Evolutionary conservation across 108 stramenopile species (phyloP).

Genomic region (Nitzschia sp.): DNA sequence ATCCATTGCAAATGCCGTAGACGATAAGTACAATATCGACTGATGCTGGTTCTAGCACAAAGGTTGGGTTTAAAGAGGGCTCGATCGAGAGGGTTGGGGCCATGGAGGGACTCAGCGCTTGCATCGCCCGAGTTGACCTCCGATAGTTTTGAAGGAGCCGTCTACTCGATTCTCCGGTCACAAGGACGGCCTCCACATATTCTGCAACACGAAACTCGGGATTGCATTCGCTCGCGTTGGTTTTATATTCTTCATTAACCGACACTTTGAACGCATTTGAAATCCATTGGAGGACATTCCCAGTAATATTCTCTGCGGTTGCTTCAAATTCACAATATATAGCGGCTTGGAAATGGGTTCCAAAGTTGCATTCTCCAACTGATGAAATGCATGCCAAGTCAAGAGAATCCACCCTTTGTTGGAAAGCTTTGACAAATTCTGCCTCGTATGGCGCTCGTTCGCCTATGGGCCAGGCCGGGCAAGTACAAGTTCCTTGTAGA

Average conservation of each 20-base stretch:
- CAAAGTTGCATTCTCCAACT: slow-evolving; percentile 6
- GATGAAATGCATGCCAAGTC: neutral
- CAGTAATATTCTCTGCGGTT: neutral
- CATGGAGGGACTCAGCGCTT: neutral
- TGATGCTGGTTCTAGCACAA: neutral
- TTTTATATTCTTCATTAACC: neutral
- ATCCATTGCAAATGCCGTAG: slow-evolving; percentile 20
- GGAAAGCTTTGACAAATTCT: slow-evolving; percentile 1
- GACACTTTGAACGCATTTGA: neutral
- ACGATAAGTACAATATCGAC: slow-evolving; percentile 2
- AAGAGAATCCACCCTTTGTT: neutral
- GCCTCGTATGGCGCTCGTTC: slow-evolving; percentile 15
- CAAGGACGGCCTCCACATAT: neutral
- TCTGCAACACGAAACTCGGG: slow-evolving; percentile 9
- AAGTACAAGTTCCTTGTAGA: slow-evolving; percentile 6
- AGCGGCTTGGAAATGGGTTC: slow-evolving; percentile 4
- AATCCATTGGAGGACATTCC: neutral
- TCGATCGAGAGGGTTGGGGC: neutral
- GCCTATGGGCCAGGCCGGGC: slow-evolving; percentile 10
- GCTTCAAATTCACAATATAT: neutral
- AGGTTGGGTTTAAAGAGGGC: neutral
- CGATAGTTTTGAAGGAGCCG: neutral
- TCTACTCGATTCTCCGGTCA: neutral
- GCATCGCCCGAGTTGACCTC: neutral
- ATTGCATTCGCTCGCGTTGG: slow-evolving; percentile 7